Percentiles rank a stretch among this genome's conserved stretches.
Evolutionary conservation across 179 eudicot genomes (phyloP).

Genomic region (Drosera spatulata): DNA sequence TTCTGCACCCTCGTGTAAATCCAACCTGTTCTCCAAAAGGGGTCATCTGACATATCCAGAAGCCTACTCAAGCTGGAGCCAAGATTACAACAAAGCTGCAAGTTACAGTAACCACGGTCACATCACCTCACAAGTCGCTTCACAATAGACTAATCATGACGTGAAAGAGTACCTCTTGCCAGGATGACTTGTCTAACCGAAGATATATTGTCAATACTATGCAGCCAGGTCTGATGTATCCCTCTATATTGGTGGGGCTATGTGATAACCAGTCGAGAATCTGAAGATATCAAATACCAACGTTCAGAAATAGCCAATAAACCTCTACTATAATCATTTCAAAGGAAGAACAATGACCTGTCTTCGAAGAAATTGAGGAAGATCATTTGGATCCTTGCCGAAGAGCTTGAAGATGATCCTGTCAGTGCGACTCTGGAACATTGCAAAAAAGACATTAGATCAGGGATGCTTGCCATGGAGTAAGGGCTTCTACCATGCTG

Average conservation of each 20-base stretch:
- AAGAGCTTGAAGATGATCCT: constrained; percentile 84
- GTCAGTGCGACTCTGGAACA: constrained; percentile 71
- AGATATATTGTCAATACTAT: constrained; percentile 72
- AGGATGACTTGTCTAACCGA: constrained; percentile 46
- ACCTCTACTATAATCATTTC: neutral
- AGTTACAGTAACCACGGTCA: constrained; percentile 6
- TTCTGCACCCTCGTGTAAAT: constrained; percentile 64
- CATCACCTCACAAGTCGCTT: neutral
- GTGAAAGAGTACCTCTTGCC: constrained; percentile 64
- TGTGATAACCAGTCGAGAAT: constrained; percentile 79
- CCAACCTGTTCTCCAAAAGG: constrained; percentile 93
- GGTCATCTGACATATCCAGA: constrained; percentile 44
- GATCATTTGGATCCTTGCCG: constrained; percentile 81
- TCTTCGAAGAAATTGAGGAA: constrained; percentile 53
- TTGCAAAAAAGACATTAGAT: neutral
- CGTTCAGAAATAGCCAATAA: neutral
- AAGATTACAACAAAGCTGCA: constrained; percentile 62
- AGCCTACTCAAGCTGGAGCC: constrained; percentile 58
- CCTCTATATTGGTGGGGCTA: constrained; percentile 84
- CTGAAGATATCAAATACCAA: constrained; percentile 28
- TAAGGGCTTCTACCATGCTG: too few relatives aligned
- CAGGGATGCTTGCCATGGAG: too few relatives aligned
- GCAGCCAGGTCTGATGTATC: constrained; percentile 94
- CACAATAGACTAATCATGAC: constrained; percentile 4
- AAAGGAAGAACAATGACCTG: constrained; percentile 34